Conservation (phyloP, 345 rosid species). For the Dovyalis caffra region DNA sequence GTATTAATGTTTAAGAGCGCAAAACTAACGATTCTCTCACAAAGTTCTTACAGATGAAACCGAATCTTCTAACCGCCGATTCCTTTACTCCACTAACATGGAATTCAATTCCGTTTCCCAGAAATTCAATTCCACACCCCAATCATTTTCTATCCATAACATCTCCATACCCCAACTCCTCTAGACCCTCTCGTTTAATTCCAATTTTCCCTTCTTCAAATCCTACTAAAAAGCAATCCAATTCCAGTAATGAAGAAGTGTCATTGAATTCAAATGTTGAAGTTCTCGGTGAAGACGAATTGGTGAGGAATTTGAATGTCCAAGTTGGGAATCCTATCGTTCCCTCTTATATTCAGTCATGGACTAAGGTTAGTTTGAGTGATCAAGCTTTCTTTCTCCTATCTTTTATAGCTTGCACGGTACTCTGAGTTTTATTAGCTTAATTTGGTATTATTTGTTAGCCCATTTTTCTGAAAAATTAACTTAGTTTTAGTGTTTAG, state of each 20-base stretch:
- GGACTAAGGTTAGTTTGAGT: constrained; percentile 47
- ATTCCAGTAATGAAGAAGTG: constrained; percentile 3
- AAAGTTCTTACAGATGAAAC: constrained; percentile 33
- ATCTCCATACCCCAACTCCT: not conserved
- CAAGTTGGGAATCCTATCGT: constrained; percentile 49
- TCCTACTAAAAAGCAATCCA: constrained; percentile 20
- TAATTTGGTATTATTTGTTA: not conserved
- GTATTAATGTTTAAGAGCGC: too few relatives aligned
- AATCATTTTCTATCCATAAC: constrained; percentile 16
- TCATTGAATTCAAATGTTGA: constrained; percentile 9
- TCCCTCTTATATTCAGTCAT: constrained; percentile 38
- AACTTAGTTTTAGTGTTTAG: not conserved
- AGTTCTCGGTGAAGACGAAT: constrained; percentile 24
- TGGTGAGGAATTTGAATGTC: constrained; percentile 39
- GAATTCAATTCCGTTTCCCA: constrained; percentile 21
- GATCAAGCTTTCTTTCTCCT: constrained; percentile 79
- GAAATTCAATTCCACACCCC: constrained; percentile 15
- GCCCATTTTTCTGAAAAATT: not conserved
- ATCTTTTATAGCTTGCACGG: constrained; percentile 85
- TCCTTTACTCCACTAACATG: constrained; percentile 13
- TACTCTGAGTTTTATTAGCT: constrained; percentile 15
- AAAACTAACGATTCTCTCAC: not conserved
- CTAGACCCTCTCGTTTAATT: constrained; percentile 25
- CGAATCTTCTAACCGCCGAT: constrained; percentile 24
- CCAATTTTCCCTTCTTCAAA: constrained; percentile 35